A percentile compares a stretch with the other conserved stretches of the same genome.
Evolutionary conservation across 495 filamentous ascomycete genomes (phyloP).

Genomic region (Tuber microsphaerosporum): DNA sequence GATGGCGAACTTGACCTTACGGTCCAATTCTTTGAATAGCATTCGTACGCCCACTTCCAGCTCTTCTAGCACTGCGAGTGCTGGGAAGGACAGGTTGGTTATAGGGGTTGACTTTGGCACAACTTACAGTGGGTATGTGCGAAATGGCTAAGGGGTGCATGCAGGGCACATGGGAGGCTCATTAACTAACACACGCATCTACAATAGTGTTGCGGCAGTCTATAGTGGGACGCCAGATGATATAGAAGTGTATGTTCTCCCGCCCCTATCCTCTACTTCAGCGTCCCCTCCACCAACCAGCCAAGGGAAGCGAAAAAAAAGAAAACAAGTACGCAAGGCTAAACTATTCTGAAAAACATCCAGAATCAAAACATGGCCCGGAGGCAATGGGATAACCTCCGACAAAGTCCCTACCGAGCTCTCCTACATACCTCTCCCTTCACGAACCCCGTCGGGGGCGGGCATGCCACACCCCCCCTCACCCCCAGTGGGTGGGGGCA

Average conservation of each 20-base stretch:
- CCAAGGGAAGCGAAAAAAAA: not conserved
- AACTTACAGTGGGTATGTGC: constrained; percentile 47
- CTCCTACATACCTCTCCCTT: constrained; percentile 47
- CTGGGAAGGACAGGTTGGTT: constrained; percentile 42
- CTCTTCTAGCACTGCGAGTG: constrained; percentile 13
- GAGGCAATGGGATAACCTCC: constrained; percentile 63
- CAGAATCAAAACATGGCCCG: constrained; percentile 65
- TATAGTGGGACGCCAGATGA: constrained; percentile 69
- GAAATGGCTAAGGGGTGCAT: not conserved
- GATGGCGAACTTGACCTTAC: constrained; percentile 21
- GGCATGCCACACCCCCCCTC: constrained; percentile 40
- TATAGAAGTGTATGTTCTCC: constrained; percentile 31
- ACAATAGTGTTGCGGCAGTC: constrained; percentile 59
- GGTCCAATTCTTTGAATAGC: constrained; percentile 10
- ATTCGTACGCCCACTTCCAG: constrained; percentile 8
- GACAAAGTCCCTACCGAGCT: constrained; percentile 61
- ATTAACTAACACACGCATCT: not conserved
- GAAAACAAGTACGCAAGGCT: not conserved
- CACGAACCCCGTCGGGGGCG: not conserved
- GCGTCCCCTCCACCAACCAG: not conserved
- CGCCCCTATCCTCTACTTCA: not conserved
- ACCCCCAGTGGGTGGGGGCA: not conserved
- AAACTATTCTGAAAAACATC: not conserved
- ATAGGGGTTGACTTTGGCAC: constrained; percentile 64
- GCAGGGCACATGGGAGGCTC: not conserved